phyloP scores from a whole-genome alignment of 2,329 filamentous ascomycete species.

The Hypoxylon rubiginosum region DNA sequence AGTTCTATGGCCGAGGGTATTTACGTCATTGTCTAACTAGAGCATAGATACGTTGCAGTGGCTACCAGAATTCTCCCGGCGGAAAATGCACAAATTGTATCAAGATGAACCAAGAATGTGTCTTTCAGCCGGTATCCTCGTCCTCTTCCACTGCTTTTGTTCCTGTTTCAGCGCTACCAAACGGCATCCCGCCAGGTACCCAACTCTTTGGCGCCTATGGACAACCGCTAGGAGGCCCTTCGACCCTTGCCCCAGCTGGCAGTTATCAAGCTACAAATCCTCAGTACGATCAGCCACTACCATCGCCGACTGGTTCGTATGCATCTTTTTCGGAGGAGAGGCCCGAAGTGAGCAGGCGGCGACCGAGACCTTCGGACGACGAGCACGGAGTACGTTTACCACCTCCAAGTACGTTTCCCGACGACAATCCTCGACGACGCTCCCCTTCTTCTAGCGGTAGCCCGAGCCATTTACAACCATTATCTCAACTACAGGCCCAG shows the following conservation, averaged over 20 bases:
- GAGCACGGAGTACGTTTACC: conserved; percentile 60
- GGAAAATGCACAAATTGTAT: conserved; percentile 73
- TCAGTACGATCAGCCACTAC: conserved; percentile 52
- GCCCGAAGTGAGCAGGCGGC: conserved; percentile 52
- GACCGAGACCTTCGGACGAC: conserved; percentile 54
- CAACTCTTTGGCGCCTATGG: conserved; percentile 70
- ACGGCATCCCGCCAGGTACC: conserved; percentile 69
- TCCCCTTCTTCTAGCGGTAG: conserved; percentile 68
- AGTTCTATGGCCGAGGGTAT: conserved; percentile 28
- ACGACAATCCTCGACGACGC: conserved; percentile 65
- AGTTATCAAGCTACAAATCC: conserved; percentile 37
- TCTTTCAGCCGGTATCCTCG: conserved; percentile 71
- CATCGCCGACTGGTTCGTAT: conserved; percentile 55
- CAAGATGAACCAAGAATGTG: conserved; percentile 72
- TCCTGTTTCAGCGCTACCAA: conserved; percentile 69
- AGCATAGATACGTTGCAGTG: conserved; percentile 70
- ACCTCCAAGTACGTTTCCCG: conserved; percentile 59
- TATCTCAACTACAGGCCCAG: conserved; percentile 52
- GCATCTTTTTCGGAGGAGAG: conserved; percentile 56
- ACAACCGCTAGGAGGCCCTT: conserved; percentile 61
- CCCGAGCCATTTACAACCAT: conserved; percentile 59
- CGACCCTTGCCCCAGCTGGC: conserved; percentile 43
- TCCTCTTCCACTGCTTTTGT: conserved; percentile 70
- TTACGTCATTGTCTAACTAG: conserved; percentile 42
- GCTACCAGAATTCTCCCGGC: conserved; percentile 69